These are phyloP conservation scores for Allomyces macrogynus DNA, from an alignment of 192 early-diverging fungal species.

Conservation along the genomic window DNA sequence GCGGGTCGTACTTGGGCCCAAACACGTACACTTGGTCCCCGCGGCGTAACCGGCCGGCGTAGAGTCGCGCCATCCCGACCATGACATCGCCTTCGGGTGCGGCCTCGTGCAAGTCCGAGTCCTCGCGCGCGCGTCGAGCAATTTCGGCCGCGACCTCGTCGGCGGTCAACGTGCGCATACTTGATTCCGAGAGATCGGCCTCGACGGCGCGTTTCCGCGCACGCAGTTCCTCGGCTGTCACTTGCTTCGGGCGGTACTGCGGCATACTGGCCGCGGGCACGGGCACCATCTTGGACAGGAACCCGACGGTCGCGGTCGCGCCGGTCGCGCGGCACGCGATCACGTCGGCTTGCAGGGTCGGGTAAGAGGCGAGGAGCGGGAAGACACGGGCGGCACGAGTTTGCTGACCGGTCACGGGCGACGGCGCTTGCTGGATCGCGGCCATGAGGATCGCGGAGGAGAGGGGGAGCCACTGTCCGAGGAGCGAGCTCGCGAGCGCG, in stretches of 20 bases:
- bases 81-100: slow-evolving; percentile 35
- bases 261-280: slow-evolving; percentile 58
- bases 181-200: slow-evolving; percentile 27
- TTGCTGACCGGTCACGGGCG: slow-evolving; percentile 58
- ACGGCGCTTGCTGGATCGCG: slow-evolving; percentile 73
- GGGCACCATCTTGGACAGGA: slow-evolving; percentile 86
- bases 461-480: slow-evolving; percentile 88
- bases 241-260: slow-evolving; percentile 38
- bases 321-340: slow-evolving; percentile 42
- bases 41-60: slow-evolving; percentile 67
- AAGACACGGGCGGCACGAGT: slow-evolving; percentile 62
- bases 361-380: slow-evolving; percentile 15
- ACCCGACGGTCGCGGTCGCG: slow-evolving; percentile 52
- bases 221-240: slow-evolving; percentile 76
- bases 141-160: slow-evolving; percentile 1
- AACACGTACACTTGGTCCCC: slow-evolving; percentile 75
- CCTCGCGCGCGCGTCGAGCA: slow-evolving; percentile 7
- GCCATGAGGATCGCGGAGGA: slow-evolving; percentile 67
- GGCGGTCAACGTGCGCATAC: no score
- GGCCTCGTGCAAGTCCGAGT: not conserved
- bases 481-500: slow-evolving; percentile 51
- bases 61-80: slow-evolving; percentile 85
- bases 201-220: slow-evolving; percentile 21
- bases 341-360: slow-evolving; percentile 43
- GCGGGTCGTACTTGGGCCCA: slow-evolving; percentile 81